phyloP scores from a whole-genome alignment of 2,329 filamentous ascomycete genomes.

The Penicillium brasilianum region DNA sequence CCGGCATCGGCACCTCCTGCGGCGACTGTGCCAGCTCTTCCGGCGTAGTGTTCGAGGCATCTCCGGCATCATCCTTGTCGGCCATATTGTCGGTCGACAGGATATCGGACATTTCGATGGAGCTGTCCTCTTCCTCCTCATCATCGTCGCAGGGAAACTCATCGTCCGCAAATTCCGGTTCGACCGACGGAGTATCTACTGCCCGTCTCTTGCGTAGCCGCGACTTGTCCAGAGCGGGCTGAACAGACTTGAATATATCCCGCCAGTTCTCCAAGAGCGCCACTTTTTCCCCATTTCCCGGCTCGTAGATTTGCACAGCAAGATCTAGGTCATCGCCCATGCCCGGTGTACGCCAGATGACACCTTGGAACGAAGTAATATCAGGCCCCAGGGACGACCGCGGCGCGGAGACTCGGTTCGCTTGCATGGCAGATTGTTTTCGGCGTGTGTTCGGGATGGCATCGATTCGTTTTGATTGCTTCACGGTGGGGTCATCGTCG shows the following conservation, averaged over 20 bases:
- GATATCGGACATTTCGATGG: conserved; percentile 29
- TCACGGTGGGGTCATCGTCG: conserved; percentile 48
- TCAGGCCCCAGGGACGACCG: conserved; percentile 28
- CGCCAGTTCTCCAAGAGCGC: conserved; percentile 54
- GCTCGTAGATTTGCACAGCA: conserved; percentile 40
- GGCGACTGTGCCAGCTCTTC: conserved; percentile 26
- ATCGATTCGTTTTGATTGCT: conserved; percentile 24
- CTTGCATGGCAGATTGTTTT: conserved; percentile 20
- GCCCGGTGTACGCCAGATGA: conserved; percentile 45
- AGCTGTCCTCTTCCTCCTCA: conserved; percentile 17
- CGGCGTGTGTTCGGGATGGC: conserved; percentile 24
- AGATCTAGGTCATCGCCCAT: conserved; percentile 32
- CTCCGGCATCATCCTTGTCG: conserved; percentile 25
- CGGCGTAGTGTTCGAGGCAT: conserved; percentile 31
- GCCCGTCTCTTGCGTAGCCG: conserved; percentile 24
- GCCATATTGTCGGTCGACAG: conserved; percentile 18
- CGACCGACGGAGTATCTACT: not conserved
- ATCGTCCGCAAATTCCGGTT: conserved; percentile 15
- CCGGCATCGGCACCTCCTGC: not conserved
- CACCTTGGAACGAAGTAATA: conserved; percentile 43
- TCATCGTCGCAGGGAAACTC: conserved; percentile 18
- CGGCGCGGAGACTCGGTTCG: conserved; percentile 5
- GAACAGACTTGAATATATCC: conserved; percentile 47
- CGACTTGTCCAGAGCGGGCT: conserved; percentile 37
- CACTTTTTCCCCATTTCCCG: conserved; percentile 49